Base-by-base conservation (phyloP, 2,329 filamentous ascomycete species). In the Colletotrichum echinochloae region DNA sequence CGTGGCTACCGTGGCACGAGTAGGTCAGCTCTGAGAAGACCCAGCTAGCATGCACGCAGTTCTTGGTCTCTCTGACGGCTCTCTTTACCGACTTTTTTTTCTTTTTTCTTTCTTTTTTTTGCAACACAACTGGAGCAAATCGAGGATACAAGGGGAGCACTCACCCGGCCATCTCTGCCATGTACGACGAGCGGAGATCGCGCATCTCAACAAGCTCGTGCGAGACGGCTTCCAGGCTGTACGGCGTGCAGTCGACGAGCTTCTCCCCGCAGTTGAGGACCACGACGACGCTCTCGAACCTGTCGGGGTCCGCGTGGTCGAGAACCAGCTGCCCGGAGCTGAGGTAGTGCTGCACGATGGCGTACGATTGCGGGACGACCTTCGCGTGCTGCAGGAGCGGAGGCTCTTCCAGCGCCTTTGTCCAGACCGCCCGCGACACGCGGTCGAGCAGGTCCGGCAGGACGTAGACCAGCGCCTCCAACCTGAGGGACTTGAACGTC, bases 301-400 rank as follows among this genome's bases (percentile, higher is more conserved):
- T 26, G 12, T 16, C 11, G 8, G 23, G 46, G 46, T 26, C 23
- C 9, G n/a, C n/a, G n/a, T 49, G 46, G 7, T 28, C 44, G 8
- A 37, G 46, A 5, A 14, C 28, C 12, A 61, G 59, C 20, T 33
- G 30, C 16, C 59, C n/a, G 1, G 44, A 52, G 28, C 11, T 28
- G 46, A 61, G 59, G 20, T 61, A 61, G 23, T 61, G 49, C 23
- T 61, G 59, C 8, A 61, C 46, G 11, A 61, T 28, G 12, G 59
- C 44, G 7, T 61, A 30, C 14, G 59, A 61, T 7, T 61, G 41
- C 12, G 59, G 33, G 18, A 61, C 33, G n/a, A 61, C 46, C 4
- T 61, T 61, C 9, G 46, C 59, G 12, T 61, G 59, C n/a, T 61
- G 59, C 14, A 61, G 16, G 5, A 61, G 59, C n/a, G 39, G 23